Evolutionary conservation across 306 rosid species (phyloP), one percentile per base, ranked within the genome.

Genomic region (Cicer bijugum): DNA sequence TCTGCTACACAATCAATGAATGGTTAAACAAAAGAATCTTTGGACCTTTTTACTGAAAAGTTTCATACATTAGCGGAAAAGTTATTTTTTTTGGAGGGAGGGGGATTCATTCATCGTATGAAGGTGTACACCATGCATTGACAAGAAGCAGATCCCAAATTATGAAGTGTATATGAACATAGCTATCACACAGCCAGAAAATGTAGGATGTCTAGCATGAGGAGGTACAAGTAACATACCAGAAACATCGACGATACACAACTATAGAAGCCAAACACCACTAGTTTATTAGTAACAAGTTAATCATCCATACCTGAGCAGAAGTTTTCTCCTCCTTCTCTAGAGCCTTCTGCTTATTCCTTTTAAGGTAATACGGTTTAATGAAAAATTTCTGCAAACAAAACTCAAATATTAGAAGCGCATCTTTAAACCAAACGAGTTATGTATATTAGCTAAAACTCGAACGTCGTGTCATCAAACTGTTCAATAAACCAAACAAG

Each of bases 351-450:
- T 81, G 89, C 85, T 87, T 90, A 75, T 86, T 91, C 85, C 95
- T 89, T 83, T 67, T 88, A 75, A 75, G 89, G 80, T 79, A 90
- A 82, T 84, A 94, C 39, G 96, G 99, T 83, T 91, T 94, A 66
- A 90, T 33, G 61, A 90, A 2, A 67, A 94, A 83, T 61, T 85
- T 90, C 99, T 94, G 93, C 84, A 81, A 74, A 72, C n/a, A 80
- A 17, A 67, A 33, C 68, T 38, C 47, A 35, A 20, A 80, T 51
- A 55, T 82, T 69, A 69, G 35, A 20, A 69, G 43, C 2, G 40
- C 16, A 28, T 59, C 43, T 33, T 6, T 28, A 12, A 59, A 35
- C 17, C 33, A 59, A 59, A 59, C 17, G 23, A 12, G 43, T 59
- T 59, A 12, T 33, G 15, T 12, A 33, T 28, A 59, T 59, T 58